Evolutionary conservation across 2,329 filamentous ascomycete genomes (phyloP).

Genomic region (Fusarium buxicola): DNA sequence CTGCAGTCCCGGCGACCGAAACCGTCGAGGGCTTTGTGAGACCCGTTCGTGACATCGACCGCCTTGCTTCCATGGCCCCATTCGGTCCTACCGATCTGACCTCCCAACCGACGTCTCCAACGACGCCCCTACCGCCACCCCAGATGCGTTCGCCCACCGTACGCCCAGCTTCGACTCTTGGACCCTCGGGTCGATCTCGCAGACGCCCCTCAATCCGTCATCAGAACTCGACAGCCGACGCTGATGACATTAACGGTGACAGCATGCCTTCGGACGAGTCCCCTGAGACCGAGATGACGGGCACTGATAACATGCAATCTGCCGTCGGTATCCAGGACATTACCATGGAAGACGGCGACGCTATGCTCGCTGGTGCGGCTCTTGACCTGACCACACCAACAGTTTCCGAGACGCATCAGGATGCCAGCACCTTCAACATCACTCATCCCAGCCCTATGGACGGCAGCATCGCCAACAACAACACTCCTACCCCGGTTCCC

Average conservation of each 20-base stretch:
- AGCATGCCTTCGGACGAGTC: conserved; percentile 84
- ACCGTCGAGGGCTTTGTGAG: conserved; percentile 79
- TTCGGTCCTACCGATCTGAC: conserved; percentile 74
- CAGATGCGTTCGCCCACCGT: conserved; percentile 67
- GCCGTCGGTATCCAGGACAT: conserved; percentile 88
- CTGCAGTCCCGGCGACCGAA: conserved; percentile 75
- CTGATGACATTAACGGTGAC: conserved; percentile 87
- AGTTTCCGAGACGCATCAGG: conserved; percentile 81
- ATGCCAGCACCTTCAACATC: conserved; percentile 93
- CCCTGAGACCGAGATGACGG: conserved; percentile 81
- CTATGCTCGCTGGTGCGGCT: conserved; percentile 79
- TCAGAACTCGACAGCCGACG: conserved; percentile 89
- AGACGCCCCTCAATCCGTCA: conserved; percentile 89
- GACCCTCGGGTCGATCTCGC: conserved; percentile 66
- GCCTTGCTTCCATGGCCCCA: conserved; percentile 84
- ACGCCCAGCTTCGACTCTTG: conserved; percentile 64
- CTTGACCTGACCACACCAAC: conserved; percentile 82
- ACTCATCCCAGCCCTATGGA: conserved; percentile 87
- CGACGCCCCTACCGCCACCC: conserved; percentile 80
- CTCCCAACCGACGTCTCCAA: conserved; percentile 94
- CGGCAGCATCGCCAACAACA: conserved; percentile 82
- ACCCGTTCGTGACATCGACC: conserved; percentile 83
- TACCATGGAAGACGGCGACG: conserved; percentile 81
- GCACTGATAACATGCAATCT: conserved; percentile 82
- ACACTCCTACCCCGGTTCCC: conserved; percentile 73